Evolutionary conservation across 2,329 filamentous ascomycete species (phyloP), one percentile per base, ranked within the genome.

Genomic region (Rhynchosporium agropyri): DNA sequence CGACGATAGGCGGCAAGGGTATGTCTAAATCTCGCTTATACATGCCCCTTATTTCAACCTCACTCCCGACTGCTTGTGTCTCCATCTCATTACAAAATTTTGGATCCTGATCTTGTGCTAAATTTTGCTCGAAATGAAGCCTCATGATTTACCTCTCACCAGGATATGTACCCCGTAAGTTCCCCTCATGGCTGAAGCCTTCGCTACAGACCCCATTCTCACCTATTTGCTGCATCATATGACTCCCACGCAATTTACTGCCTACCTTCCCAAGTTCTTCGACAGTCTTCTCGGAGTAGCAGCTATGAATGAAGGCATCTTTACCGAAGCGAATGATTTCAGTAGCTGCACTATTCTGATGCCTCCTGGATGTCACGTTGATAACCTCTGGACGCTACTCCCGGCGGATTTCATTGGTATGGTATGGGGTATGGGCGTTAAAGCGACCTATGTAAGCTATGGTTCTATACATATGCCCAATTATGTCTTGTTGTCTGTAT

Each of bases 401-500:
- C 67, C 59, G 10, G 60, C 69, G 1, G 69, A 68, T 13, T 60
- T 69, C 4, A 10, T 68, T n/a, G 38, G 49, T 1, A 48, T 70
- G 46, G 33, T 67, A 40, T 67, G 66, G 66, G 66, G 65, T 53
- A 59, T 69, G n/a, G 69, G 69, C 5, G 5, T 45, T 40, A 29
- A 20, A 56, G 48, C 42, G 1, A 38, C 43, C 38, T 48, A 63
- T 15, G 33, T 49, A 15, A 1, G 46, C 20, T 20, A 20, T 1
- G 20, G 20, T 20, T 20, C 20, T 20, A 20, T 20, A 20, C 1
- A 20, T 20, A 20, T 20, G 20, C 20, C 20, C 20, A 20, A 1
- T 20, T 1, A 1, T 20, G 20, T 20, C 20, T 20, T 20, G 20
- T 20, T 20, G 20, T 20, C 20, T 20, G 20, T 20, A 36, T 36